These are phyloP conservation scores for Diversispora epigaea DNA, from an alignment of 192 early-diverging fungal genomes.

Conservation along the genomic window DNA sequence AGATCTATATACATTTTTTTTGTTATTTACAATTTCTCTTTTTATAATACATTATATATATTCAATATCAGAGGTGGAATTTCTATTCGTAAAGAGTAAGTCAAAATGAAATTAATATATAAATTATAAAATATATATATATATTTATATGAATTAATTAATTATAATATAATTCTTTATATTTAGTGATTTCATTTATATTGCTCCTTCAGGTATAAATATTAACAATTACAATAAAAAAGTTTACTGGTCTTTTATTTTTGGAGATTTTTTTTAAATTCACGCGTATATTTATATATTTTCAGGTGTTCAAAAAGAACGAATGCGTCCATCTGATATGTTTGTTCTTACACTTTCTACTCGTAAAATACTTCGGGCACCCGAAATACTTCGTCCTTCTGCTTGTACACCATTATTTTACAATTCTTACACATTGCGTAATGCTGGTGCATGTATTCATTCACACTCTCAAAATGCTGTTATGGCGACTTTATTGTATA, in stretches of 20 bases:
- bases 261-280: too few relatives aligned
- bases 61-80: slow-evolving; percentile 66
- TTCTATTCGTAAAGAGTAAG: slow-evolving; percentile 72
- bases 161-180: not conserved
- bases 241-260: too few relatives aligned
- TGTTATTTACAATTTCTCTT: not conserved
- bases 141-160: not conserved
- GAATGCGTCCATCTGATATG: slow-evolving; percentile 80
- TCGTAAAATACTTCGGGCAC: slow-evolving; percentile 65
- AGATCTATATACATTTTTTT: not conserved
- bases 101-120: not conserved
- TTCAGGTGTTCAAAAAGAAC: slow-evolving; percentile 93
- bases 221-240: too few relatives aligned
- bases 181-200: slow-evolving; percentile 67
- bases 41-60: not conserved
- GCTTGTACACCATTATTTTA: slow-evolving; percentile 96
- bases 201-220: slow-evolving; percentile 71
- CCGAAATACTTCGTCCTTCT: slow-evolving; percentile 73
- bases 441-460: slow-evolving; percentile 91
- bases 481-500: slow-evolving; percentile 83
- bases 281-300: not conserved
- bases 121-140: not conserved
- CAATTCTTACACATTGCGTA: slow-evolving; percentile 83
- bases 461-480: slow-evolving; percentile 96
- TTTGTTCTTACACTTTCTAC: slow-evolving; percentile 74